A percentile compares a stretch with the other conserved stretches of the same genome.
These are phyloP conservation scores for Schizochytrium sp. DNA, from an alignment of 108 stramenopile genomes.

Conservation along the genomic window DNA sequence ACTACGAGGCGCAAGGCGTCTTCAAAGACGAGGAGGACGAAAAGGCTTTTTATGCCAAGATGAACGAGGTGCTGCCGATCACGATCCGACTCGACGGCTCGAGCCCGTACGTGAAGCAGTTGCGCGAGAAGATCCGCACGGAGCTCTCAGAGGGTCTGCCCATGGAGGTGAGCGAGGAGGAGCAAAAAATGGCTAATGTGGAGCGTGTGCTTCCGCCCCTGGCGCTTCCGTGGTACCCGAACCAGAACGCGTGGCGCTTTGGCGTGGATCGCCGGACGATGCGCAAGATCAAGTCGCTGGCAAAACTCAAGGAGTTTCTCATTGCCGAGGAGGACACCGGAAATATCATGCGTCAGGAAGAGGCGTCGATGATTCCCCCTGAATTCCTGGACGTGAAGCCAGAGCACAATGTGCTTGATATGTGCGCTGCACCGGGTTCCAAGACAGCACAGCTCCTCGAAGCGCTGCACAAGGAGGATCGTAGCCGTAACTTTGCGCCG, in stretches of 20 bases:
- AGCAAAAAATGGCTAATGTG: constrained; percentile 20
- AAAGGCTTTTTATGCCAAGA: constrained; percentile 29
- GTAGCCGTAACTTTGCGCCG: constrained; percentile 18
- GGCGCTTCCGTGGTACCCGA: constrained; percentile 36
- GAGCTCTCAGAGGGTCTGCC: constrained; percentile 20
- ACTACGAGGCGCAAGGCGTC: constrained; percentile 28
- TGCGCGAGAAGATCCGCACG: constrained; percentile 16
- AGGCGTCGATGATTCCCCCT: constrained; percentile 95
- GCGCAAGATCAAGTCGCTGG: constrained; percentile 35
- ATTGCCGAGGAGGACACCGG: constrained; percentile 42
- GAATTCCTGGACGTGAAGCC: constrained; percentile 72
- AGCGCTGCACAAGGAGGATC: constrained; percentile 32
- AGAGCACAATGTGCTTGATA: constrained; percentile 75
- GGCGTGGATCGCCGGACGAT: constrained; percentile 42
- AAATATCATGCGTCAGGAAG: constrained; percentile 88
- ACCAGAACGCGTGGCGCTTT: constrained; percentile 40
- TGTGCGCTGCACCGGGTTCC: constrained; percentile 95
- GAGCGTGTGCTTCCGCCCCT: neutral
- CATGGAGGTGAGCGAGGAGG: constrained; percentile 37
- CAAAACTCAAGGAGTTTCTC: constrained; percentile 38
- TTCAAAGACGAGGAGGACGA: constrained; percentile 29
- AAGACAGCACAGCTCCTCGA: constrained; percentile 95
- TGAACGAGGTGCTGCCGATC: constrained; percentile 35
- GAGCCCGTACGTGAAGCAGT: constrained; percentile 37
- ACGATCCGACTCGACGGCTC: constrained; percentile 40